Conservation (phyloP, 257 asterid genomes). For the Rubia yunnanensis region DNA sequence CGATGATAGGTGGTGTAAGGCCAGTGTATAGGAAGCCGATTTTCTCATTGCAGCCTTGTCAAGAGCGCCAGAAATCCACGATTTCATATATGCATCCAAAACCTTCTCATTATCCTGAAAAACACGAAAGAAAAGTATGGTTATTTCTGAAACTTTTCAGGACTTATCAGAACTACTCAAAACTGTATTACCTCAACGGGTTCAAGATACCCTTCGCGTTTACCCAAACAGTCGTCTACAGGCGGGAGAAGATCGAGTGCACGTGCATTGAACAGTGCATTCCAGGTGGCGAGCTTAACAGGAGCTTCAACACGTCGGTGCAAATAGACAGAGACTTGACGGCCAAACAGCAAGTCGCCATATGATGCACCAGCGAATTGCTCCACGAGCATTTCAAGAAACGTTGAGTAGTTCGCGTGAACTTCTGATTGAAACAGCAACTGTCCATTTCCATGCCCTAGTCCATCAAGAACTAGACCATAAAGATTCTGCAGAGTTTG, state of each 20-base stretch:
- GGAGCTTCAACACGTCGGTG: conserved; percentile 67
- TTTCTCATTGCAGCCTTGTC: conserved; percentile 63
- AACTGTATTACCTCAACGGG: conserved; percentile 84
- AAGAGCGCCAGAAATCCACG: conserved; percentile 84
- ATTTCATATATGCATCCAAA: conserved; percentile 67
- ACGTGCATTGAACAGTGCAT: conserved; percentile 57
- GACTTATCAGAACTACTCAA: too few species aligned
- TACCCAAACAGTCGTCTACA: conserved; percentile 41
- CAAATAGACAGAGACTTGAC: conserved; percentile 75
- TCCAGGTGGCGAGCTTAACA: conserved; percentile 72
- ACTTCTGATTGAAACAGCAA: conserved; percentile 53
- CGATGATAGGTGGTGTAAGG: conserved; percentile 67
- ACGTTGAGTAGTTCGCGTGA: conserved; percentile 67
- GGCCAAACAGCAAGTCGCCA: conserved; percentile 73
- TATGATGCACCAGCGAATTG: conserved; percentile 91
- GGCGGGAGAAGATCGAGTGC: conserved; percentile 84
- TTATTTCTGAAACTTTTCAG: neutral
- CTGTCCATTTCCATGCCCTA: conserved; percentile 12
- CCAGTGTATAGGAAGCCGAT: conserved; percentile 54
- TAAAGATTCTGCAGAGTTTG: conserved; percentile 61
- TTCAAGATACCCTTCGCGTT: conserved; percentile 68
- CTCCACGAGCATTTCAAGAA: conserved; percentile 71
- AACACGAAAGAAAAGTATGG: neutral
- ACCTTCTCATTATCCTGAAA: conserved; percentile 76
- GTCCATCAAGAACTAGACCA: conserved; percentile 46